A percentile compares a stretch with the other conserved stretches of the same genome.
Evolutionary conservation across 257 asterid genomes (phyloP).

Genomic region (Craterostigma plantagineum): DNA sequence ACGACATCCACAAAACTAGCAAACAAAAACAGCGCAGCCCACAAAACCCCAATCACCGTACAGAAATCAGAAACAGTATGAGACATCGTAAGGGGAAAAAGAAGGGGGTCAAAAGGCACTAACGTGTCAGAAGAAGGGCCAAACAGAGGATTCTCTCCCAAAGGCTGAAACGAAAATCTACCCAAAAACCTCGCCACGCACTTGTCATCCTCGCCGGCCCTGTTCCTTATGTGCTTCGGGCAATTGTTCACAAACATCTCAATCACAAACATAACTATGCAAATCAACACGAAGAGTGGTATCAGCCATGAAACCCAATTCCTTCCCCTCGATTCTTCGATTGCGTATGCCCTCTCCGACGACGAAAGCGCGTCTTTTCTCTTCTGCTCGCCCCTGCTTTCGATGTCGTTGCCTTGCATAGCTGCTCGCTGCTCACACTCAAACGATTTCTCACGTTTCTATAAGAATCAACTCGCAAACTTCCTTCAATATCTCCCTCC

Average conservation of each 20-base stretch:
- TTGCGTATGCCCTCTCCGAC: constrained; percentile 8
- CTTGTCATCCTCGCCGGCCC: constrained; percentile 11
- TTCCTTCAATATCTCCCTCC: neutral
- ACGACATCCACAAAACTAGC: too few species aligned
- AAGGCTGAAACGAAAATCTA: constrained; percentile 72
- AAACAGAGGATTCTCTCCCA: constrained; percentile 57
- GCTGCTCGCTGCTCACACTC: too few species aligned
- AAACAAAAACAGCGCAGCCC: too few species aligned
- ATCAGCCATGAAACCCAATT: constrained; percentile 72
- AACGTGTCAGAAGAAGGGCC: constrained; percentile 90
- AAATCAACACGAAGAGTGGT: constrained; percentile 49
- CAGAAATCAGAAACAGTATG: neutral
- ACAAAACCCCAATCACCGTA: neutral
- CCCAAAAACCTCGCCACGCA: constrained; percentile 63
- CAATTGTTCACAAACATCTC: constrained; percentile 68
- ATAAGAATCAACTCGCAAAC: too few species aligned
- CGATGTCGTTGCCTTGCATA: constrained; percentile 46
- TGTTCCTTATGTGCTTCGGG: constrained; percentile 21
- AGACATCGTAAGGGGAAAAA: too few species aligned
- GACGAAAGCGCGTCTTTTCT: constrained; percentile 5
- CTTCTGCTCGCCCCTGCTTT: constrained; percentile 30
- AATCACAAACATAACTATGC: constrained; percentile 39
- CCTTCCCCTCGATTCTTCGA: constrained; percentile 20
- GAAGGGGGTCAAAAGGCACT: constrained; percentile 15
- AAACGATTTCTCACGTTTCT: too few species aligned